Evolutionary conservation across 2,329 filamentous ascomycete genomes (phyloP), one percentile per base, ranked within the genome.

Genomic region (Penicillium paneum): DNA sequence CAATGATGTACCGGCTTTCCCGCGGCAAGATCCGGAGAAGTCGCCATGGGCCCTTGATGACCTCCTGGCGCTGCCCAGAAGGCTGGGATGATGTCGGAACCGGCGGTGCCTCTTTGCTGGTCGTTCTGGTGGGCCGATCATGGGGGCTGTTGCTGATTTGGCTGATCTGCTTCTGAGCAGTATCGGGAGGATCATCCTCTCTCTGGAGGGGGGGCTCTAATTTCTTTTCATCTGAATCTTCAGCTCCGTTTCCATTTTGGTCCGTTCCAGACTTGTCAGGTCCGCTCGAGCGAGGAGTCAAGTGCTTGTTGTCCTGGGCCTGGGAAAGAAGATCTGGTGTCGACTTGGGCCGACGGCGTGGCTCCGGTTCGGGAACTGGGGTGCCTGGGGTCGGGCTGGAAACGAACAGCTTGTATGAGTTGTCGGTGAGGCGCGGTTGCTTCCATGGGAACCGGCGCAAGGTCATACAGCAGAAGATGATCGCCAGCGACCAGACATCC

Each of bases 391-490:
- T 90, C 1, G 93, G 92, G 8, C 89, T 83, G 1, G 94, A 85
- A 13, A 93, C 87, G 70, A 99, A 99, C 1, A 99, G 82, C 67
- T 93, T 92, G 76, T 90, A 99, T 0, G 91, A 96, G 72, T 96
- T 97, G 72, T 99, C 94, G 3, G 90, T 90, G 71, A 91, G 78
- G 38, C 92, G 85, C 5, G 94, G 94, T 34, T 95, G 86, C 76
- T 99, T 99, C 94, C 94, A 99, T 0, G 94, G 94, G 69, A 99
- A 99, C 34, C 94, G 81, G 21, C 94, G 84, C 39, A 99, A 79
- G 5, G 91, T 94, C 94, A 99, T 99, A 78, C 94, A 99, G 75
- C 94, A 97, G 76, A 93, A 99, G 52, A 99, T 97, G 64, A 99
- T 99, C 17, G 93, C 94, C 56, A 99, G 80, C 11, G 94, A 99